Percentiles rank a stretch among this genome's conserved stretches.
These are phyloP conservation scores for Termitomyces sp. DNA, from an alignment of 768 basidiomycete species.

Conservation along the genomic window DNA sequence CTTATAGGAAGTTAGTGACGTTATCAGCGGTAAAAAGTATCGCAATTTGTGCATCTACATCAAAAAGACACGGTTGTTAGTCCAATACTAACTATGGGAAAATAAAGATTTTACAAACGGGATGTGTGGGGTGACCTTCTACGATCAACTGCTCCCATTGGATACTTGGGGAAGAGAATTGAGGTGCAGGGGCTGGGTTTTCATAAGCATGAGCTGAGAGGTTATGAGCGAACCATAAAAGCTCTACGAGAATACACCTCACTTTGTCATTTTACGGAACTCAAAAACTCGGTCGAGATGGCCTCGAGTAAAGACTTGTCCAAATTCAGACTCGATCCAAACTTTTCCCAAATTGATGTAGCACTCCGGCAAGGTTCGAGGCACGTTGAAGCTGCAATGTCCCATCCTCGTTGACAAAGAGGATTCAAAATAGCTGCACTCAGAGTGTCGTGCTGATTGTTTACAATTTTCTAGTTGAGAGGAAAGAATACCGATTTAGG, in stretches of 20 bases:
- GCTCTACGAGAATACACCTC: constrained; percentile 5
- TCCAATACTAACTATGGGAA: background rate
- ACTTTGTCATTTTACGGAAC: constrained; percentile 53
- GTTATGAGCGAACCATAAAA: background rate
- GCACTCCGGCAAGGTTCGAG: constrained; percentile 27
- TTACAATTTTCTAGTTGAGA: background rate
- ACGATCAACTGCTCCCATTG: constrained; percentile 59
- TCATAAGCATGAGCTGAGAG: constrained; percentile 40
- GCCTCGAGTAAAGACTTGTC: constrained; percentile 27
- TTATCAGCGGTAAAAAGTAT: constrained; percentile 40
- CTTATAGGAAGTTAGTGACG: too few relatives aligned
- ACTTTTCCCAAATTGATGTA: constrained; percentile 37
- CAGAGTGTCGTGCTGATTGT: constrained; percentile 23
- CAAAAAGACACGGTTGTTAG: background rate
- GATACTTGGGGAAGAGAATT: constrained; percentile 41
- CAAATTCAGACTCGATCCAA: constrained; percentile 29
- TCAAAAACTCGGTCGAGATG: constrained; percentile 41
- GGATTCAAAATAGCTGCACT: constrained; percentile 18
- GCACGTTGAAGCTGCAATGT: constrained; percentile 14
- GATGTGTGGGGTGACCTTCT: constrained; percentile 56
- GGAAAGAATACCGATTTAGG: background rate
- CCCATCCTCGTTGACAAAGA: constrained; percentile 22
- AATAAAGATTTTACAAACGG: constrained; percentile 27
- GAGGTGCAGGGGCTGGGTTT: constrained; percentile 38
- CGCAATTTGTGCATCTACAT: constrained; percentile 56